Base-by-base conservation (phyloP, 1,284 basidiomycete genomes). In the Erythrobasidium hasegawianum region DNA sequence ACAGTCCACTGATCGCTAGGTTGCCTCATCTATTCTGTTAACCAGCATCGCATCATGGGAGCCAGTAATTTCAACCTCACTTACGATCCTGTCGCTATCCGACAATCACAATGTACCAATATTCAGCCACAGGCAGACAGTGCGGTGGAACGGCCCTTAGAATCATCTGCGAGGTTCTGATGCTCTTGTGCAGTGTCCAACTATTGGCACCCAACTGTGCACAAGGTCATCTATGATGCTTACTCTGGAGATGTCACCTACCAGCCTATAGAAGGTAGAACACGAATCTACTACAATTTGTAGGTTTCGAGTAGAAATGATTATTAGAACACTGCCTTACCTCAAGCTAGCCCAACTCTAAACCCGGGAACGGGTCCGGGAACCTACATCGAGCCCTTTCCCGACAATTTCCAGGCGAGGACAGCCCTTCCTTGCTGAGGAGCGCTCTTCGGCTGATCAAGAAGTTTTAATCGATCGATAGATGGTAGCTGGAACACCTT, bases 211-310 rank as follows among this genome's bases (percentile, higher is more conserved):
- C 62, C 62, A 1, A 24, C 55, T 7, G 39, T 65, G 13, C 53
- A 57, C 56, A 65, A 65, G 22, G 62, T 65, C 27, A 41, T 57
- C 5, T 53, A 29, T 9, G 50, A 53, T 26, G 22, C 50, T 3
- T 22, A 22, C 20, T 10, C 9, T 16, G 18, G 26, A 8, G 26
- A 53, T 26, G 50, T 33, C 18, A 45, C 40, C n/a, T 65, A 65
- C 38, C 50, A 55, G 3, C 55, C 62, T 16, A 65, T 65, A 39
- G 57, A 45, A 56, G 62, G 55, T 5, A 54, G 54, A 33, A 65
- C 62, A 2, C 40, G 62, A 8, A 58, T 65, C 24, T 65, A 65
- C 56, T 65, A 65, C 56, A 57, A 65, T 22, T 65, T 65, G 22
- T 26, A 9, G 16, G 20, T 24, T 29, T 9, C 16, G 9, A n/a